These are phyloP conservation scores for Gossypium aridum DNA, from an alignment of 441 rosid species.

Conservation along the genomic window DNA sequence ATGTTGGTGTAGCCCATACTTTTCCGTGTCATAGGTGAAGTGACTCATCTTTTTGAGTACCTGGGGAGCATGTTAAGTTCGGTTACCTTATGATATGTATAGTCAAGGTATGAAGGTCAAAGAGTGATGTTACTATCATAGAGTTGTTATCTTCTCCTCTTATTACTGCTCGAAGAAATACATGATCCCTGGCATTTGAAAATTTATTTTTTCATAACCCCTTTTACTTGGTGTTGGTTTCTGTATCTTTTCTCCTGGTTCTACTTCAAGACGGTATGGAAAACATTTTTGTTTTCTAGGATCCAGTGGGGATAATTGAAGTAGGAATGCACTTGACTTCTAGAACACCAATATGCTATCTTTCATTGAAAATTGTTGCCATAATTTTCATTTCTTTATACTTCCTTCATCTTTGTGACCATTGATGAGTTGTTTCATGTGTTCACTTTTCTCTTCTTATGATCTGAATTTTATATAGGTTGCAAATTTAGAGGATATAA, in stretches of 20 bases:
- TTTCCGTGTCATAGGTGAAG: background rate
- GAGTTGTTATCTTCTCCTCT: background rate
- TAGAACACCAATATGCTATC: background rate
- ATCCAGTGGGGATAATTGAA: background rate
- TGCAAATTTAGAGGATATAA: conserved; percentile 79
- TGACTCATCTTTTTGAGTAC: background rate
- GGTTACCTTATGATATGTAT: background rate
- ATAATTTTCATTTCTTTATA: background rate
- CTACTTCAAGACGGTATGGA: background rate
- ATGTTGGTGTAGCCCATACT: background rate
- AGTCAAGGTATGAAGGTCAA: background rate
- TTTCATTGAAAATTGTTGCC: background rate
- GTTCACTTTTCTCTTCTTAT: background rate
- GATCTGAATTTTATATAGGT: conserved; percentile 32
- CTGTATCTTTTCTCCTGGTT: background rate
- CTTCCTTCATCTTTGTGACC: background rate
- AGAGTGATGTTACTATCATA: background rate
- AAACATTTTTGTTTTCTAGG: conserved; percentile 1
- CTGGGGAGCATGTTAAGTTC: background rate
- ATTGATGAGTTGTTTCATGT: background rate
- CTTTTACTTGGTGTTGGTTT: background rate
- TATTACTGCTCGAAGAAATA: background rate
- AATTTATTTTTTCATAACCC: background rate
- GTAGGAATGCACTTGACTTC: background rate
- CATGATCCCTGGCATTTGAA: background rate